Percentiles rank a stretch among this genome's conserved stretches.
Evolutionary conservation across 225 moss, liverwort and hornwort genomes (phyloP).

Genomic region (Marchantia polymorpha): DNA sequence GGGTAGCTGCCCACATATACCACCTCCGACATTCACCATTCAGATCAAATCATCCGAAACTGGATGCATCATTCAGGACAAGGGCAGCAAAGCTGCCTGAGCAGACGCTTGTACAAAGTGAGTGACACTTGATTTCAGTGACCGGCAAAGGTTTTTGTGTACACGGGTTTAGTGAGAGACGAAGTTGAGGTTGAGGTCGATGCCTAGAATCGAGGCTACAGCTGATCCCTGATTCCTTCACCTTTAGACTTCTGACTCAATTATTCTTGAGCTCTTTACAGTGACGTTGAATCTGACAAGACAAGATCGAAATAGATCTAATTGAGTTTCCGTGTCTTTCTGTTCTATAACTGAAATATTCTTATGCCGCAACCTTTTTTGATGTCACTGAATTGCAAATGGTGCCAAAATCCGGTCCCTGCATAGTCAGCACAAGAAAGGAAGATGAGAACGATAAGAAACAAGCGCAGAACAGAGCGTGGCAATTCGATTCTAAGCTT

Average conservation of each 20-base stretch:
- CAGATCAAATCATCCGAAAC: no score
- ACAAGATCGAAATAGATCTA: not conserved
- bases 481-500: no score
- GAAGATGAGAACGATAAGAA: no score
- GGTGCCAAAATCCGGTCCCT: conserved; percentile 58
- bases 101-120: not conserved
- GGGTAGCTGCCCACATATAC: no score
- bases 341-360: not conserved
- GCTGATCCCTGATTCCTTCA: not conserved
- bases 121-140: not conserved
- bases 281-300: not conserved
- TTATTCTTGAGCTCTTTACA: not conserved
- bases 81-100: not conserved
- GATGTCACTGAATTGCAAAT: conserved; percentile 70
- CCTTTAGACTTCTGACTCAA: not conserved
- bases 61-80: no score
- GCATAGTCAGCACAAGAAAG: not conserved
- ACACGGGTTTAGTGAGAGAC: not conserved
- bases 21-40: no score
- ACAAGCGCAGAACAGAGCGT: not conserved
- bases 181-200: not conserved
- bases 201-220: not conserved
- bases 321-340: not conserved
- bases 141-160: not conserved
- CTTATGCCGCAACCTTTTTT: conserved; percentile 82